Conservation (phyloP, 306 rosid genomes). For the Castanopsis chinensis region DNA sequence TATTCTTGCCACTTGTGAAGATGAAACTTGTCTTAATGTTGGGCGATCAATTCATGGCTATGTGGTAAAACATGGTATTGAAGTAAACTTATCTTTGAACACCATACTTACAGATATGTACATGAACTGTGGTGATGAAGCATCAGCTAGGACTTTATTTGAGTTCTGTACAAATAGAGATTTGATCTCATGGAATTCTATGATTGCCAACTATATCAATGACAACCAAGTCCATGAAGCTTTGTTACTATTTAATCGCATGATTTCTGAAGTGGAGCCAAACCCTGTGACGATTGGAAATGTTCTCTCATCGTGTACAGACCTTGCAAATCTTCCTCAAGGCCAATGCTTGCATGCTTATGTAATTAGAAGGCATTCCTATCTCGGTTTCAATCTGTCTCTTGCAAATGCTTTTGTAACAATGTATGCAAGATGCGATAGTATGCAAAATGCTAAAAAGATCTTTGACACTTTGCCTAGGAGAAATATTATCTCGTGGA, state of each 20-base stretch:
- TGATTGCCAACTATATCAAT: slow-evolving; percentile 33
- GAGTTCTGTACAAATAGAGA: slow-evolving; percentile 36
- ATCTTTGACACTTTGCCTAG: no score
- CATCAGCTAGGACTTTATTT: slow-evolving; percentile 33
- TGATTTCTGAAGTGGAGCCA: slow-evolving; percentile 45
- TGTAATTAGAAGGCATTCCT: no score
- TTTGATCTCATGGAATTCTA: slow-evolving; percentile 50
- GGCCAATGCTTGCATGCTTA: no score
- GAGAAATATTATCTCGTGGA: no score
- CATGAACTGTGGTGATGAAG: slow-evolving; percentile 43
- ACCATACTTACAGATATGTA: slow-evolving; percentile 51
- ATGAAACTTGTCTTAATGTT: slow-evolving; percentile 19
- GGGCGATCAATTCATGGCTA: slow-evolving; percentile 45
- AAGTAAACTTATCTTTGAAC: slow-evolving; percentile 34
- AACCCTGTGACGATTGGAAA: slow-evolving; percentile 34
- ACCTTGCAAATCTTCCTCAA: no score
- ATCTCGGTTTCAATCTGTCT: no score
- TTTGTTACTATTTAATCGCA: slow-evolving; percentile 31
- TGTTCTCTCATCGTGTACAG: no score
- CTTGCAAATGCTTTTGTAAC: no score
- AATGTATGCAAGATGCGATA: no score
- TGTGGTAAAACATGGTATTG: slow-evolving; percentile 32
- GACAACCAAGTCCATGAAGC: slow-evolving; percentile 31
- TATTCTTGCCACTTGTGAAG: slow-evolving; percentile 33
- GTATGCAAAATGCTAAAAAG: no score